Evolutionary conservation across 2,329 filamentous ascomycete genomes (phyloP), one percentile per base, ranked within the genome.

Genomic region (Diaporthe sp.): DNA sequence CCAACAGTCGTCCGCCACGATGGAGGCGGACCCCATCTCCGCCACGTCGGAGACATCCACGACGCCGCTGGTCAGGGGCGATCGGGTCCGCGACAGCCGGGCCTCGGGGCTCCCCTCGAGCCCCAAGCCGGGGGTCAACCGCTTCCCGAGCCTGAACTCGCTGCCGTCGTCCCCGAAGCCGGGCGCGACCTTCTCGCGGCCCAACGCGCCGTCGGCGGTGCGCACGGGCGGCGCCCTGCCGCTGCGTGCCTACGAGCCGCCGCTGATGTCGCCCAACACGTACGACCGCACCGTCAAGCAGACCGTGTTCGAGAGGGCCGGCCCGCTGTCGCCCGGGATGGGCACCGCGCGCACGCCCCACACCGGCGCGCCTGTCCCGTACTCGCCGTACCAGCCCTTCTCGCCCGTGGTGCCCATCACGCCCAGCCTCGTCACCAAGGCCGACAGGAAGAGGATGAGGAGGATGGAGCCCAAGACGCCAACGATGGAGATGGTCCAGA

Each of bases 311-410:
- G 91, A 93, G 80, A 86, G 91, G 44, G 85, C 84, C 31, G 85
- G 84, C 0, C 89, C 90, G 1, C 80, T 90, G 74, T 90, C 90
- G 4, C 91, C 92, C 0, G 83, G 84, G 28, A 42, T 77, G 73
- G 65, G 71, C 3, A 84, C 84, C 0, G 86, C 91, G 34, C 90
- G 89, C 61, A 93, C 91, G 3, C 94, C 93, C 0, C 90, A 86
- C 82, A 91, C 89, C 1, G 91, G 90, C 6, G 88, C 87, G 31
- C 88, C 91, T 1, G 89, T 92, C 31, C 94, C 94, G 2, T 96
- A 96, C 83, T 92, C 90, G 73, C 93, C 94, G 0, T 96, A 96
- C 79, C 94, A 96, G 86, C 94, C 94, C 0, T 94, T 92, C 81
- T 94, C 92, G 9, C 93, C 94, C 1, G 87, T 94, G 65, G 89